Conservation (phyloP, 192 early-diverging fungal species). For the Coemansia sp. region DNA sequence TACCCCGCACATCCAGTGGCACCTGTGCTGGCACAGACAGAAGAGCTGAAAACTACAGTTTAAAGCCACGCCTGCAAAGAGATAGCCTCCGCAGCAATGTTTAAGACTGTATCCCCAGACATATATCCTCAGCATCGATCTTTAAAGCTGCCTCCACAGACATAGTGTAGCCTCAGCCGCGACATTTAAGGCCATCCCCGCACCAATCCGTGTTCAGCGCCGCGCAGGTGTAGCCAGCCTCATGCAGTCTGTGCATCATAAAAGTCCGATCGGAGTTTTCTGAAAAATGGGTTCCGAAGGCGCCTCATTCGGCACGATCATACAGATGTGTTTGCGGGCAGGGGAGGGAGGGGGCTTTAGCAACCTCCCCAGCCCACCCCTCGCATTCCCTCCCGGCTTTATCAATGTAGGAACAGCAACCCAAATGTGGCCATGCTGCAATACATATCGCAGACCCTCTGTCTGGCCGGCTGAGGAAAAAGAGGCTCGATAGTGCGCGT, state of each 20-base stretch:
- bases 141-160: no score
- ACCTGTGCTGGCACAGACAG: background rate
- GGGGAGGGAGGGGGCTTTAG: background rate
- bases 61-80: no score
- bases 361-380: constrained; percentile 3
- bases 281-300: background rate
- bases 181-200: no score
- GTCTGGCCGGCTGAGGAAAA: constrained; percentile 3
- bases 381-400: constrained; percentile 9
- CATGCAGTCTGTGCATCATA: background rate
- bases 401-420: constrained; percentile 38
- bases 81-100: no score
- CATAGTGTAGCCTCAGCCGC: no score
- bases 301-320: background rate
- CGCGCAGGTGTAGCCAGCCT: background rate
- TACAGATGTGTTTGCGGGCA: background rate
- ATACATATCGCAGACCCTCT: constrained; percentile 39
- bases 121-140: no score
- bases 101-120: no score
- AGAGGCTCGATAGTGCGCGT: constrained; percentile 5
- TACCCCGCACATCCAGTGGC: background rate
- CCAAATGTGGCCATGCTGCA: constrained; percentile 48
- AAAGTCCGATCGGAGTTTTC: constrained; percentile 7
- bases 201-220: background rate
- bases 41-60: no score